A percentile compares a stretch with the other conserved stretches of the same genome.
These are phyloP conservation scores for Plasmodium cynomolgi DNA, from an alignment of 169 alveolate species.

Conservation along the genomic window DNA sequence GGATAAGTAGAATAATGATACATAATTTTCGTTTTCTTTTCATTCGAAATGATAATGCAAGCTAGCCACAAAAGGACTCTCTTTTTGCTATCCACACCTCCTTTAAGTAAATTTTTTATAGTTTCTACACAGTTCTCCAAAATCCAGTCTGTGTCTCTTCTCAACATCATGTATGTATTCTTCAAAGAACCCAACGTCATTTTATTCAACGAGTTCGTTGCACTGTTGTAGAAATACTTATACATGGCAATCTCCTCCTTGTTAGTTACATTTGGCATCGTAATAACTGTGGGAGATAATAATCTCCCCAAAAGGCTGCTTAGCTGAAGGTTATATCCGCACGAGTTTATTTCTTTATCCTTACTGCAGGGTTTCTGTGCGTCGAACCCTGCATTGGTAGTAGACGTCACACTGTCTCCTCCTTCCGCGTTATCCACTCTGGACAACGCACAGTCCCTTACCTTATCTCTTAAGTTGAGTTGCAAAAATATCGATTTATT, in stretches of 20 bases:
- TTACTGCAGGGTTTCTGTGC: background rate
- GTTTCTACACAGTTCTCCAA: constrained; percentile 76
- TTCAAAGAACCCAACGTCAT: constrained; percentile 55
- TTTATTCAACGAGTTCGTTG: constrained; percentile 55
- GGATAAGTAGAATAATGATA: constrained; percentile 67
- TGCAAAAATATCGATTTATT: constrained; percentile 44
- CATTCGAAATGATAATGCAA: constrained; percentile 77
- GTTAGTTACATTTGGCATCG: constrained; percentile 78
- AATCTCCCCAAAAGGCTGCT: constrained; percentile 78
- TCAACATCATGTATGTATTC: constrained; percentile 52
- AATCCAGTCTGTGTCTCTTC: constrained; percentile 77
- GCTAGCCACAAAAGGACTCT: constrained; percentile 77
- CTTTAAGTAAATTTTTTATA: constrained; percentile 76
- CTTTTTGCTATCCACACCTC: constrained; percentile 75
- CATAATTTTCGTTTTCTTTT: constrained; percentile 76
- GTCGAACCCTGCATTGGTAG: background rate
- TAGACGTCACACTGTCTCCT: background rate
- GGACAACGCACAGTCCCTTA: background rate
- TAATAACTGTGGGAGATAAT: constrained; percentile 75
- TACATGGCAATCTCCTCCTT: constrained; percentile 76
- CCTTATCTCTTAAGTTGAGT: constrained; percentile 30
- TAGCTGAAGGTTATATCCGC: constrained; percentile 76
- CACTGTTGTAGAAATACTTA: constrained; percentile 55
- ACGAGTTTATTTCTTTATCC: constrained; percentile 39
- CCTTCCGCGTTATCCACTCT: background rate